Evolutionary conservation across 2,329 filamentous ascomycete genomes (phyloP), one percentile per base, ranked within the genome.

Genomic region (Keithomyces neogunnii): DNA sequence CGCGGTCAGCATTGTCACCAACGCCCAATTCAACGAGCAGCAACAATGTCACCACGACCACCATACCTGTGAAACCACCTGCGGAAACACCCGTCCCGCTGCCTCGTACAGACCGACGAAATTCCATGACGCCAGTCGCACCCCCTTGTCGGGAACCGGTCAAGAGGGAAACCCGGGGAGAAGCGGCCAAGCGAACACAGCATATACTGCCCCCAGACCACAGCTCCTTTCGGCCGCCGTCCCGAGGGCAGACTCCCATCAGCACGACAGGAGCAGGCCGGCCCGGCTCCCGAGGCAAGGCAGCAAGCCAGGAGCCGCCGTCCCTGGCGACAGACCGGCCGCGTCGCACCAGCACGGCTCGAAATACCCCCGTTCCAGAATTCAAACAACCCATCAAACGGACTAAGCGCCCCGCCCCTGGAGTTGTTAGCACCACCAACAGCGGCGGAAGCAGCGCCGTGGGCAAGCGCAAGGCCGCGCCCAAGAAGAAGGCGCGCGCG

Each of bases 361-460:
- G 77, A 53, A 80, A 77, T 59, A 82, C 79, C 1, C 79, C 79
- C 9, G 77, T 70, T 7, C 77, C 78, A 7, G 77, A 79, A 56
- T 53, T 64, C 32, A 60, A 57, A 45, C 70, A 70, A 51, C 70
- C 68, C 50, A 63, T 69, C n/a, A 74, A 82, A 61, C 80, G 86
- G 48, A 73, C 77, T 49, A 89, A 85, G 69, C 74, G 83, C 52
- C 86, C 86, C 45, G 86, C 84, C 32, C 87, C 86, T 9, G 86
- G 86, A 52, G 75, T 87, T 57, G 80, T 90, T 59, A 87, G 75
- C 63, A 75, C 75, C 56, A 82, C 77, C 36, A 80, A 74, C 65
- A 77, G 76, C 58, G 79, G 79, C 61, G 77, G 79, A 62, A 82
- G 74, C 63, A 82, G 78, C 60, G 87, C 85, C 54, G 82, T 89